phyloP scores from a whole-genome alignment of 495 filamentous ascomycete genomes.

The Cercophora samala region DNA sequence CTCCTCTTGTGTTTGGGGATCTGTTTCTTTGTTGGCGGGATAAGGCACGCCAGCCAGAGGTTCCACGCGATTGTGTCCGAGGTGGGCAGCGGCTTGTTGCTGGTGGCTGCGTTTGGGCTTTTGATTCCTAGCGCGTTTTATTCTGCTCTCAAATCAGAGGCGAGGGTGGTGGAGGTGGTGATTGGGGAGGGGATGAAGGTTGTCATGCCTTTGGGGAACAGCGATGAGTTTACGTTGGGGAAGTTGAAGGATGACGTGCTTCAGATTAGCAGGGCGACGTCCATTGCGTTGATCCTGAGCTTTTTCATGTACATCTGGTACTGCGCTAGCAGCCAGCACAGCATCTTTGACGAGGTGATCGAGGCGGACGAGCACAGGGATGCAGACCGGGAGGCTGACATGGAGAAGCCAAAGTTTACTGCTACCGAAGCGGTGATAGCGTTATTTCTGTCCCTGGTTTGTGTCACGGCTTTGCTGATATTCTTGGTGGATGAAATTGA shows the following conservation, averaged over 20 bases:
- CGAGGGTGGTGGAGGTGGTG: conserved; percentile 5
- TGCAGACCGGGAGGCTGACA: conserved; percentile 62
- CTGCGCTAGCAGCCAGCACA: conserved; percentile 74
- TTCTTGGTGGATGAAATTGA: conserved; percentile 77
- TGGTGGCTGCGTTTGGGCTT: conserved; percentile 55
- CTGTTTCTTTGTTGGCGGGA: conserved; percentile 9
- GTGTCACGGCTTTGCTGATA: conserved; percentile 74
- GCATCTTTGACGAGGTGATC: conserved; percentile 59
- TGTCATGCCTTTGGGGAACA: background rate
- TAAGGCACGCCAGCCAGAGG: conserved; percentile 25
- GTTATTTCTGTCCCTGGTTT: conserved; percentile 59
- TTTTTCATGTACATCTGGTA: conserved; percentile 73
- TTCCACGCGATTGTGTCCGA: conserved; percentile 54
- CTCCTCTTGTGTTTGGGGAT: conserved; percentile 35
- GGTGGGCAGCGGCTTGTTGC: conserved; percentile 70
- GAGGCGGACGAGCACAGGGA: conserved; percentile 68
- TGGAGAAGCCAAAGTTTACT: conserved; percentile 68
- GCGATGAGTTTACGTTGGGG: conserved; percentile 24
- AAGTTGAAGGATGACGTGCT: conserved; percentile 50
- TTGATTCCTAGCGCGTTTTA: conserved; percentile 37
- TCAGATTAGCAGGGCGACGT: conserved; percentile 67
- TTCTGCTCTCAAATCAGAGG: conserved; percentile 31
- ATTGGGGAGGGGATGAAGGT: conserved; percentile 6
- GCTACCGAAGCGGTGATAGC: conserved; percentile 68
- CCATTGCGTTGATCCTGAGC: conserved; percentile 71